Base-by-base conservation (phyloP, 2,329 filamentous ascomycete species). In the Trichothecium roseum region DNA sequence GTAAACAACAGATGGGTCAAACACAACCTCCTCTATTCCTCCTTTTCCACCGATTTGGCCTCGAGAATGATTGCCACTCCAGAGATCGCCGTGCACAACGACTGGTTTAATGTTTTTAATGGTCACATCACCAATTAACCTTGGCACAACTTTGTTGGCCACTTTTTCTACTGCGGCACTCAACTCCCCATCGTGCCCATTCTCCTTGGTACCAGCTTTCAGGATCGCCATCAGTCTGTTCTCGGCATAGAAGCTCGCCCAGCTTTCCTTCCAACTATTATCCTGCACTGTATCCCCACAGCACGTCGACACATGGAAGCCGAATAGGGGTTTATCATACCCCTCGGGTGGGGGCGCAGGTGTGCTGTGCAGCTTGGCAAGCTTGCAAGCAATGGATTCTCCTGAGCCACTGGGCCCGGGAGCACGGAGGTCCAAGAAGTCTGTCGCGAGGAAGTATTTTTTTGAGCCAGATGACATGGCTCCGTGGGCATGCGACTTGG, bases 1-100 rank as follows among this genome's bases (percentile, higher is more conserved):
- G 51, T 93, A 95, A 43, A 82, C 83, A 29, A 77, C 72, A 3
- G 81, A 81, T 0, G 87, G 78, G 52, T 95, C 89, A 51, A 78
- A 95, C 1, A 94, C 74, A 1, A 94, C 75, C 44, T 87, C 80
- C 45, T 88, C 83, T 0, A 67, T 59, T 1, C 63, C 68, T 0
- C 68, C 66, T 22, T 53, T 47, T 2, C 64, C 67, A 0, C 66
- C 66, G 35, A 94, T 79, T 29, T 64, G 65, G 0, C 82, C 87
- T 4, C 64, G 57, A 9, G 76, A 74, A 34, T 82, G 76, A 55
- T 95, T 95, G 1, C 89, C 89, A 44, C 78, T 83, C 89, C 89
- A 95, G n/a, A 95, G 57, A 60, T 95, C 88, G 1, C 89, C 89
- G 51, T 96, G 89, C 1, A 94, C 67, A 5, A 94, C 72, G 1